Percentiles rank a stretch among this genome's conserved stretches.
These are phyloP conservation scores for Rhizopogon vinicolor DNA, from an alignment of 768 basidiomycete species.

Conservation along the genomic window DNA sequence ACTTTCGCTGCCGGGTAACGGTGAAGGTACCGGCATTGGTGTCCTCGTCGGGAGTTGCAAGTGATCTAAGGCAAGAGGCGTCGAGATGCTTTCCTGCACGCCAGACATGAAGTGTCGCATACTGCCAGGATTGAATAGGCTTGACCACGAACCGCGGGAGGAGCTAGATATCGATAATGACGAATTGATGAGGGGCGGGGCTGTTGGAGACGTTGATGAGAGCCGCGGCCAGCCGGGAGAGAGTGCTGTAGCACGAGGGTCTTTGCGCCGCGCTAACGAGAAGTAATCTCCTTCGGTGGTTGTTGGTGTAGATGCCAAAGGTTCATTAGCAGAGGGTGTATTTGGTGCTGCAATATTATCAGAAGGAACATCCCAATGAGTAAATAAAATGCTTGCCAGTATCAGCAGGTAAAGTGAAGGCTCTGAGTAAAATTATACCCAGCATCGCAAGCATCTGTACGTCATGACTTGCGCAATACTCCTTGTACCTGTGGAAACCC, in stretches of 20 bases:
- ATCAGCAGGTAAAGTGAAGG: slow-evolving; percentile 8
- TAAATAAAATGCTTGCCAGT: slow-evolving; percentile 8
- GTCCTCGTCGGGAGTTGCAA: slow-evolving; percentile 1
- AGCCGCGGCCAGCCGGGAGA: slow-evolving; percentile 54
- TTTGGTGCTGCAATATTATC: slow-evolving; percentile 1
- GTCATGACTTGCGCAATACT: slow-evolving; percentile 50
- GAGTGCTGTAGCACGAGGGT: slow-evolving; percentile 33
- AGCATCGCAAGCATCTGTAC: slow-evolving; percentile 82
- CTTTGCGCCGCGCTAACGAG: slow-evolving; percentile 34
- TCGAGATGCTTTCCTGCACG: slow-evolving; percentile 46
- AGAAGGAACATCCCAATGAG: not conserved
- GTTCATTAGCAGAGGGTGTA: slow-evolving; percentile 15
- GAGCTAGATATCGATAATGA: slow-evolving; percentile 51
- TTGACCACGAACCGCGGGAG: slow-evolving; percentile 80
- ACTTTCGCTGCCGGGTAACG: slow-evolving; percentile 18
- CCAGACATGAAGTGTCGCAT: slow-evolving; percentile 68
- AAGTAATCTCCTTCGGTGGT: slow-evolving; percentile 54
- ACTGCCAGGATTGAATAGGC: slow-evolving; percentile 61
- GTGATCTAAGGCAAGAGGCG: slow-evolving; percentile 26
- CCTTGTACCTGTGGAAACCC: slow-evolving; percentile 31
- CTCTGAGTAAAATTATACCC: slow-evolving; percentile 61
- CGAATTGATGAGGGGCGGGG: slow-evolving; percentile 31
- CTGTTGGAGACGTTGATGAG: slow-evolving; percentile 37
- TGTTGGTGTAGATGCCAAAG: slow-evolving; percentile 16
- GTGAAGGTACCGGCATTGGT: slow-evolving; percentile 17